Conservation (phyloP, 495 filamentous ascomycete genomes). For the Glarea lozoyensis region DNA sequence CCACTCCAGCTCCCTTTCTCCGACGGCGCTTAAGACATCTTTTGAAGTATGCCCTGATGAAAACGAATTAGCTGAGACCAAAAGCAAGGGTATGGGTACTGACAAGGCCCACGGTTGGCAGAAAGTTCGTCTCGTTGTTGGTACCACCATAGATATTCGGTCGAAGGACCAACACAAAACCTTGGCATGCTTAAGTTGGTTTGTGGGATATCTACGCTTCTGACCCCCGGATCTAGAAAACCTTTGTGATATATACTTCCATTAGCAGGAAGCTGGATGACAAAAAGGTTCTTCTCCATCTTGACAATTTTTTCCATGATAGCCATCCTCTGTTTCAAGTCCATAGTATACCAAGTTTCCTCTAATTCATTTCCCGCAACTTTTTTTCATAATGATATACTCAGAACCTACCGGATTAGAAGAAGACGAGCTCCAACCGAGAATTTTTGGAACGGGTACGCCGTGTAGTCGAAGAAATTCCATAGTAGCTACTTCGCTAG, state of each 20-base stretch:
- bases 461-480: conserved; percentile 6
- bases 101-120: conserved; percentile 6
- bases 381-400: conserved; percentile 5
- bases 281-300: conserved; percentile 4
- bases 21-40: conserved; percentile 3
- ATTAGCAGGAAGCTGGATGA: conserved; percentile 2
- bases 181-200: background rate
- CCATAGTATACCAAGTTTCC: conserved; percentile 7
- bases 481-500: conserved; percentile 8
- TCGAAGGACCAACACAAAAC: conserved; percentile 6
- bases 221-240: conserved; percentile 2
- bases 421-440: conserved; percentile 6
- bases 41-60: background rate
- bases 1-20: conserved; percentile 2
- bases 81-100: background rate
- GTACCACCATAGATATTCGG: conserved; percentile 10
- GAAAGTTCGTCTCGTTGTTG: background rate
- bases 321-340: conserved; percentile 2
- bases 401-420: conserved; percentile 4
- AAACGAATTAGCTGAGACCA: conserved; percentile 1
- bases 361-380: conserved; percentile 1
- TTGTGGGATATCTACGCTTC: conserved; percentile 4
- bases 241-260: conserved; percentile 5
- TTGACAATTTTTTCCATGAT: conserved; percentile 4
- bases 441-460: conserved; percentile 1